Percentiles rank a stretch among this genome's conserved stretches.
These are phyloP conservation scores for Echria macrotheca DNA, from an alignment of 495 filamentous ascomycete species.

Conservation along the genomic window DNA sequence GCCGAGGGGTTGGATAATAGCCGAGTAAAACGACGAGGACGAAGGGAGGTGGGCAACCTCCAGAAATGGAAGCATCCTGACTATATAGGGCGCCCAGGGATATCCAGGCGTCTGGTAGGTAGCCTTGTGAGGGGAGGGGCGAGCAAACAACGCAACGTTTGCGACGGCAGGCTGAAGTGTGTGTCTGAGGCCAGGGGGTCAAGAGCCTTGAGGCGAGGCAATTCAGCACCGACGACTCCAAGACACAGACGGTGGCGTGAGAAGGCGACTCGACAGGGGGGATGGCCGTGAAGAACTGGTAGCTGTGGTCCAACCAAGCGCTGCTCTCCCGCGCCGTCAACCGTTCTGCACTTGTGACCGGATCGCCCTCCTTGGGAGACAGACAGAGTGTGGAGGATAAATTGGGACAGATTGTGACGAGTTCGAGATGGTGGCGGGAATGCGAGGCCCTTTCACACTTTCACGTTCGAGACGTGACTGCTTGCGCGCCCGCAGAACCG, in stretches of 20 bases:
- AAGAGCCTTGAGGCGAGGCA: slow-evolving; percentile 3
- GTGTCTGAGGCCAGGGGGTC: not conserved
- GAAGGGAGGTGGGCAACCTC: slow-evolving; percentile 71
- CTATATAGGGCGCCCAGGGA: slow-evolving; percentile 13
- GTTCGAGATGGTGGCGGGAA: slow-evolving; percentile 3
- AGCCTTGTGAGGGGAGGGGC: no score
- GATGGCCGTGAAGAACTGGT: not conserved
- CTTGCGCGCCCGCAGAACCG: not conserved
- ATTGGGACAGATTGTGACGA: slow-evolving; percentile 4
- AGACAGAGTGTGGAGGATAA: not conserved
- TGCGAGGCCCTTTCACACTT: not conserved
- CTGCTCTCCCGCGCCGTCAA: not conserved
- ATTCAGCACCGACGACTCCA: slow-evolving; percentile 1
- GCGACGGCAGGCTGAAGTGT: not conserved
- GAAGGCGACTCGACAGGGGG: slow-evolving; percentile 13
- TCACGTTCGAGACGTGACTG: slow-evolving; percentile 8
- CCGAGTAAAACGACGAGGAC: slow-evolving; percentile 74
- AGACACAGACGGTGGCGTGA: slow-evolving; percentile 14
- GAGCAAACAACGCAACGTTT: no score
- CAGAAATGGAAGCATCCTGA: slow-evolving; percentile 36
- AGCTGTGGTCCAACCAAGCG: slow-evolving; percentile 19
- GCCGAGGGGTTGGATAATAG: slow-evolving; percentile 67
- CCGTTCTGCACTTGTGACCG: slow-evolving; percentile 4
- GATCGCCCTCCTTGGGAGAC: not conserved
- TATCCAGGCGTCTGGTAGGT: no score